Evolutionary conservation across 345 rosid species (phyloP).

Genomic region (Hibiscus syriacus): DNA sequence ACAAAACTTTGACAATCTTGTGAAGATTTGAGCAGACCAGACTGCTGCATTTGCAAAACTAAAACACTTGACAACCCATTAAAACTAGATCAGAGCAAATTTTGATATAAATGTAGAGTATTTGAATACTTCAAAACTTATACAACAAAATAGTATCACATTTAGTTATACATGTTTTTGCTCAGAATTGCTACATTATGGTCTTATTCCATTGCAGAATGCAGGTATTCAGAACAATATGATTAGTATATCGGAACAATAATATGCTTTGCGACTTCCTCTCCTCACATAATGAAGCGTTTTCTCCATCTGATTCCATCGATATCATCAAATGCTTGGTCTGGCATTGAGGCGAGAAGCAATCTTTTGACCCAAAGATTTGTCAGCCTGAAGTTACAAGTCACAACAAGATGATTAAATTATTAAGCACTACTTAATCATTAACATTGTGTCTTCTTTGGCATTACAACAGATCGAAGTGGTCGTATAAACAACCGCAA

Average conservation of each 20-base stretch:
- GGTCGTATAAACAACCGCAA: neutral
- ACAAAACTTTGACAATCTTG: too few relatives aligned
- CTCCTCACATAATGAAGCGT: neutral
- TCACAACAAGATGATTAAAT: neutral
- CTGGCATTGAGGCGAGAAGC: constrained; percentile 65
- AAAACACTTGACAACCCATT: neutral
- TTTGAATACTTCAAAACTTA: neutral
- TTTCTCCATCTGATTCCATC: neutral
- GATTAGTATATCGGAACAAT: neutral
- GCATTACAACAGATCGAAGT: neutral
- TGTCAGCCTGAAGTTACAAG: constrained; percentile 39
- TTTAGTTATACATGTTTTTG: neutral
- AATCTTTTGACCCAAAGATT: constrained; percentile 73
- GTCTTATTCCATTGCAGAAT: neutral
- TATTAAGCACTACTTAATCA: neutral
- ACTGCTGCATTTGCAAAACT: neutral
- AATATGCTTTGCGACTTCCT: too few relatives aligned
- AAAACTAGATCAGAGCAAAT: neutral
- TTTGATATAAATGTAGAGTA: neutral
- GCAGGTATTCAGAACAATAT: neutral
- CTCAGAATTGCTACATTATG: neutral
- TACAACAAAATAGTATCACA: neutral
- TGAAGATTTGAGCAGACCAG: too few relatives aligned
- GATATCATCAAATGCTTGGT: constrained; percentile 48
- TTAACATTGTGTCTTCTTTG: neutral